Conservation (phyloP, 345 rosid species). For the Gossypium turneri region DNA sequence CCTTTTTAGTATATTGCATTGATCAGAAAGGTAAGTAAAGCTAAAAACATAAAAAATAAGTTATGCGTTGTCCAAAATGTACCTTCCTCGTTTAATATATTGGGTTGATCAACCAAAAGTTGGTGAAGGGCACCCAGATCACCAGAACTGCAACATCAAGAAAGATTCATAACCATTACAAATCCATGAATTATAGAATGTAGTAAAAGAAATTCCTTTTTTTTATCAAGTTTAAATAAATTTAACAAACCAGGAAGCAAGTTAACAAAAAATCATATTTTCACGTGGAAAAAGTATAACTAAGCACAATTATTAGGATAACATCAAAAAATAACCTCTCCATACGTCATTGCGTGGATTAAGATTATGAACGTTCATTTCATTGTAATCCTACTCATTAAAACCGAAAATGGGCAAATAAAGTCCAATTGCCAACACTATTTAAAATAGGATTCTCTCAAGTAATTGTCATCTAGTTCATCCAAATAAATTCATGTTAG, state of each 20-base stretch:
- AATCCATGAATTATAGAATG: neutral
- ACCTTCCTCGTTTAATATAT: constrained; percentile 77
- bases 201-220: neutral
- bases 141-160: constrained; percentile 39
- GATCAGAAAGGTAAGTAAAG: constrained; percentile 35
- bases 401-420: neutral
- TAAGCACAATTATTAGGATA: neutral
- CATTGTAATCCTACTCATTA: neutral
- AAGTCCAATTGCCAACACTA: neutral
- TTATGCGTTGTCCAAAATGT: neutral
- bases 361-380: neutral
- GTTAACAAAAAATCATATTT: neutral
- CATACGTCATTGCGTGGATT: neutral
- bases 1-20: constrained; percentile 69
- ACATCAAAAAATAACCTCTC: neutral
- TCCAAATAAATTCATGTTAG: neutral
- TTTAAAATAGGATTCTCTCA: neutral
- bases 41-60: neutral
- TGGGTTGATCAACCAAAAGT: constrained; percentile 80
- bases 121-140: constrained; percentile 60
- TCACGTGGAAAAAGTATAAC: neutral
- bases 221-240: neutral
- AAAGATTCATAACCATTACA: neutral
- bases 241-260: neutral
- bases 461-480: neutral